Evolutionary conservation across 139 green algal genomes (phyloP), one percentile per base, ranked within the genome.

Genomic region (Chlorella sp.): DNA sequence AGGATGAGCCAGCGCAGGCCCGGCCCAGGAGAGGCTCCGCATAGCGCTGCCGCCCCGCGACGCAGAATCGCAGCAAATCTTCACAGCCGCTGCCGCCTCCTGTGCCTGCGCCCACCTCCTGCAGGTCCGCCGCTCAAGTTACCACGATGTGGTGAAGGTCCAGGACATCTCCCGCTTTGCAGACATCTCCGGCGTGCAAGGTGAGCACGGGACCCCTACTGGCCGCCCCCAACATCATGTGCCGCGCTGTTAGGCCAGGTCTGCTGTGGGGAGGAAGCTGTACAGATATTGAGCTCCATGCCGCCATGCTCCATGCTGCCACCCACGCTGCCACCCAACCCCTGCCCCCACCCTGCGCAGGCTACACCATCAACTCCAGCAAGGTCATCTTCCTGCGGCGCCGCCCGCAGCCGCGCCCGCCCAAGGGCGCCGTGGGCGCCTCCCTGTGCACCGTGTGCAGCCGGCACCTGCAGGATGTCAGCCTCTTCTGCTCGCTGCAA

Each of bases 71-170:
- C n/a, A n/a, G n/a, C n/a, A n/a, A 25, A 15, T 7, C 72, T 21
- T 4, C 72, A 9, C 21, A 21, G n/a, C 39, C n/a, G 13, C 1
- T 26, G 1, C 6, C 3, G 9, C 16, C 9, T n/a, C 23, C 26
- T 36, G 20, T 60, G 51, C 51, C 44, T 51, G 15, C 51, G 18
- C 51, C 13, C 21, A 2, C 56, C 21, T 30, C 21, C 47, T 86
- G 34, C 92, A 95, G 89, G 88, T 95, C 4, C 89, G 92, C 20
- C 92, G 92, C 63, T 89, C 75, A 84, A 94, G 91, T 16, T 98
- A 98, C 87, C 94, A 98, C 55, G 94, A 98, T 73, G 95, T 96
- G 3, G 93, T 98, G 44, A 94, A 94, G 63, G 85, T 94, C 36
- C 74, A 81, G 9, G 95, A 98, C 74, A 84, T 98, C 36, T 71